These are phyloP conservation scores for Nannochloris sp. DNA, from an alignment of 139 green algal genomes.

Conservation along the genomic window DNA sequence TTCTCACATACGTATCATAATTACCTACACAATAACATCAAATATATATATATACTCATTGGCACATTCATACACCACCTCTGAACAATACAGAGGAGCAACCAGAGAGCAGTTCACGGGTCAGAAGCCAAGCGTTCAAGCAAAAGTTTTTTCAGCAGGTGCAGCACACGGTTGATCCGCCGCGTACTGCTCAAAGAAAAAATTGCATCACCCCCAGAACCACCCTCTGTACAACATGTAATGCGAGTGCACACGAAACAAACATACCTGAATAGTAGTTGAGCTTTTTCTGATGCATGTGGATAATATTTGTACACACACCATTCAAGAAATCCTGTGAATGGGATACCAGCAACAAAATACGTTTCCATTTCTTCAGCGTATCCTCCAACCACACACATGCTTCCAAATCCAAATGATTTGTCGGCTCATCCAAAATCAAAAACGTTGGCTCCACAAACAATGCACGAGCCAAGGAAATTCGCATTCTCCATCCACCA, in stretches of 20 bases:
- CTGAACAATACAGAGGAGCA: neutral
- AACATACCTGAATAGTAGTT: constrained; percentile 76
- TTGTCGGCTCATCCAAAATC: constrained; percentile 75
- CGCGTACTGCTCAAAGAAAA: constrained; percentile 12
- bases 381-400: constrained; percentile 96
- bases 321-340: constrained; percentile 95
- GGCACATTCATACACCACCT: neutral
- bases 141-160: constrained; percentile 18
- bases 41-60: constrained; percentile 3
- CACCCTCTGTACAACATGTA: neutral
- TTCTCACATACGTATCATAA: constrained; percentile 85
- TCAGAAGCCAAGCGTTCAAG: constrained; percentile 39
- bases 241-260: neutral
- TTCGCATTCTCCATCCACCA: constrained; percentile 94
- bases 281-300: constrained; percentile 84
- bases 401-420: constrained; percentile 60
- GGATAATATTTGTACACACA: constrained; percentile 96
- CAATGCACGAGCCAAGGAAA: constrained; percentile 83
- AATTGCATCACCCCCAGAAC: constrained; percentile 16
- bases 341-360: constrained; percentile 85
- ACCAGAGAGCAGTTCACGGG: neutral
- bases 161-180: constrained; percentile 21
- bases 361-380: constrained; percentile 82
- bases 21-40: constrained; percentile 39
- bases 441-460: constrained; percentile 86